Percentiles rank a stretch among this genome's conserved stretches.
phyloP scores from a whole-genome alignment of 2,329 filamentous ascomycete genomes.

The Thelonectria blattea region DNA sequence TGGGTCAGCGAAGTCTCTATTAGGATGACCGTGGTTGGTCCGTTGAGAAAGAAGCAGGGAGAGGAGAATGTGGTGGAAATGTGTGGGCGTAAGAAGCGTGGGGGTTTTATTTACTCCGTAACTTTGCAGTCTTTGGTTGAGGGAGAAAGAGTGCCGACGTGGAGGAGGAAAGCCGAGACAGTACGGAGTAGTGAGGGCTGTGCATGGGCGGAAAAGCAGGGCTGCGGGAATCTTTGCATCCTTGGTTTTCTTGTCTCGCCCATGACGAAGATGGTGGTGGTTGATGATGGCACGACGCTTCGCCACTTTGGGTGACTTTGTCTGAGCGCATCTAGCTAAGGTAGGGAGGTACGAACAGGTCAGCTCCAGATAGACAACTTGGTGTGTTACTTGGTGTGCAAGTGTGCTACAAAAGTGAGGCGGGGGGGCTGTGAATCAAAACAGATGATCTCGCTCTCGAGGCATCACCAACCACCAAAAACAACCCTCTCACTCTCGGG shows the following conservation, averaged over 20 bases:
- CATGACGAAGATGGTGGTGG: neutral
- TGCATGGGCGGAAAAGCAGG: neutral
- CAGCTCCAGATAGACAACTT: neutral
- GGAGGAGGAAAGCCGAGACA: neutral
- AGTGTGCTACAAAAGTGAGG: neutral
- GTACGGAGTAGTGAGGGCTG: neutral
- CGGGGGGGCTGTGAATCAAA: neutral
- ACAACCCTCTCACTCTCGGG: neutral
- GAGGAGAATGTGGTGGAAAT: neutral
- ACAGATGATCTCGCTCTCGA: no score
- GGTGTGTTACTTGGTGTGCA: no score
- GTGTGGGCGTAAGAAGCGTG: conserved; percentile 5
- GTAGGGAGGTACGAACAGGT: no score
- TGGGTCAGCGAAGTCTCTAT: conserved; percentile 18
- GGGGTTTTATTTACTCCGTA: no score
- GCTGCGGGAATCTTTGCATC: neutral
- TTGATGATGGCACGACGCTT: conserved; percentile 14
- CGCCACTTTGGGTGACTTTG: conserved; percentile 4
- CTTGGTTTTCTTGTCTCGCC: neutral
- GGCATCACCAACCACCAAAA: no score
- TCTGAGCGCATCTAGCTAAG: neutral
- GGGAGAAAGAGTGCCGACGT: no score
- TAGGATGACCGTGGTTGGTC: conserved; percentile 13
- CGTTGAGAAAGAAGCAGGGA: neutral
- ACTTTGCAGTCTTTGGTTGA: no score